Base-by-base conservation (phyloP, 2,329 filamentous ascomycete species). In the Malbranchea cinnamomea region DNA sequence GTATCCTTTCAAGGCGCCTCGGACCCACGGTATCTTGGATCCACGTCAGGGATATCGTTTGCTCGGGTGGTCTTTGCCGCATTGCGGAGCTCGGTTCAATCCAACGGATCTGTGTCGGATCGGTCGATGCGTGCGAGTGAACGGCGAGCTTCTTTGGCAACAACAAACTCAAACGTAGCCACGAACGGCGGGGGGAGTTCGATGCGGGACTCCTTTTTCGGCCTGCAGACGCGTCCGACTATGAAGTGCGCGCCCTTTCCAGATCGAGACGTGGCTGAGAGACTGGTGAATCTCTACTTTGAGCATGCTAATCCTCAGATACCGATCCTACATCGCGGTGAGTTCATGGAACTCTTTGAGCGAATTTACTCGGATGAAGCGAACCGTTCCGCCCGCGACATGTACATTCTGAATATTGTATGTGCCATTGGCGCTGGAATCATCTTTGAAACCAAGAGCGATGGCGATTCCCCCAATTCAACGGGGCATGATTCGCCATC, bases 271-370 rank as follows among this genome's bases (percentile, higher is more conserved):
- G 62, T 93, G 2, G 87, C 75, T 1, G 56, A 69, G 32, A 70
- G 73, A 36, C 65, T 95, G 11, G 75, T 82, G 21, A 71, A 74
- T 32, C 67, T 94, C 21, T 95, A 94, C 53, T 95, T 95, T 52
- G 83, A 94, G 56, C 81, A 94, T 50, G 83, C 87, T 1, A 95
- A 95, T 50, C 85, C 87, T 4, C 87, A 95, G 53, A 91, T 94
- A 40, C 87, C 87, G 0, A 83, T 94, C 24, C 62, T 95, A 28
- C 87, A 95, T 49, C 74, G 81, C 21, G 76, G 70, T 18, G 83
- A 94, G 43, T 95, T 94, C 47, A 83, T 84, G 75, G 69, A 78
- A 26, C 73, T 92, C 57, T 80, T 94, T 49, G 77, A 92, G 31
- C 70, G 72, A 26, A 80, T 83, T 0, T 94, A 93, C 52, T 65